Evolutionary conservation across 441 rosid genomes (phyloP).

Genomic region (Populus hybrid): DNA sequence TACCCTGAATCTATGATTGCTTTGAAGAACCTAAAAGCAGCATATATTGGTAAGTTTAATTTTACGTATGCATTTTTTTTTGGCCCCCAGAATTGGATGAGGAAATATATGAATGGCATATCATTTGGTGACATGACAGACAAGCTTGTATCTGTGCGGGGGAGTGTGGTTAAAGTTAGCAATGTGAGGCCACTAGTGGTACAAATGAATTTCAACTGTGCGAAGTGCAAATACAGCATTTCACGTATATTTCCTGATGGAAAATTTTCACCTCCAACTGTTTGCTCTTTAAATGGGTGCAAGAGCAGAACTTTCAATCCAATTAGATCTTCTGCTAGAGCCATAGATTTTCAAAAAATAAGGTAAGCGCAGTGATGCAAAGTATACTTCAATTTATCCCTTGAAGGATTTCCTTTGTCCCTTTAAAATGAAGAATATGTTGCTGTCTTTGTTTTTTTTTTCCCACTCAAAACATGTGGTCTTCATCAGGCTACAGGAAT

Average conservation of each 20-base stretch:
- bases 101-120: constrained; percentile 7
- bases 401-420: background rate
- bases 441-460: background rate
- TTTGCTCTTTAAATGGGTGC: constrained; percentile 81
- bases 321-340: constrained; percentile 71
- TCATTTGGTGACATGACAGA: constrained; percentile 46
- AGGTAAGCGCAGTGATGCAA: constrained; percentile 37
- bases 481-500: constrained; percentile 72
- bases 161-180: constrained; percentile 89
- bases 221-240: constrained; percentile 69
- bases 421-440: background rate
- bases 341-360: constrained; percentile 94
- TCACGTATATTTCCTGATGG: constrained; percentile 74
- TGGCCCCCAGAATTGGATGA: background rate
- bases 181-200: constrained; percentile 86
- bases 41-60: constrained; percentile 71
- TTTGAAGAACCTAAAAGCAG: constrained; percentile 89
- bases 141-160: constrained; percentile 91
- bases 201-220: constrained; percentile 76
- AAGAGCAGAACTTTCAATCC: constrained; percentile 79
- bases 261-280: constrained; percentile 79
- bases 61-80: constrained; percentile 1
- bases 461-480: constrained; percentile 18
- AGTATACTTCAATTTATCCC: background rate
- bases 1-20: constrained; percentile 80